Base-by-base conservation (phyloP, 768 basidiomycete genomes). In the Exsudoporus frostii region DNA sequence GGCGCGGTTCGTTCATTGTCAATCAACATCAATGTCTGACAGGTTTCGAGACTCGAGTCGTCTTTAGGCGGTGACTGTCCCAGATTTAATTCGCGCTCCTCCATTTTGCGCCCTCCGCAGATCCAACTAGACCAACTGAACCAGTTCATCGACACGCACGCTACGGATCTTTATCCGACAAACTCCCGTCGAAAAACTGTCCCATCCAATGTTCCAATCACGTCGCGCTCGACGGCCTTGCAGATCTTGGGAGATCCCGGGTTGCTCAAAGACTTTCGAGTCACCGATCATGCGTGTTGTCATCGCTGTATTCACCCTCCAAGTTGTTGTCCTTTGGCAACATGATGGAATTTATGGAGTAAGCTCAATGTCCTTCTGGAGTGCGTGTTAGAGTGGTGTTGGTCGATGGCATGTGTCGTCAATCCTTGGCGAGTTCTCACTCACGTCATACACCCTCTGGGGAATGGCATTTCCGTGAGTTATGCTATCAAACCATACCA, bases 1-100 rank as follows among this genome's bases (percentile, higher is more conserved):
- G 92, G 7, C 96, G 98, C 66, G 84, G 89, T n/a, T n/a, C n/a
- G 49, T 61, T 97, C 38, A 74, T 85, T 43, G 72, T 99, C 33
- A 79, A 88, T 55, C 79, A 80, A n/a, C 98, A 98, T 68, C 70
- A 93, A 54, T 88, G 97, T 7, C 80, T 99, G 13, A 87, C 91
- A 3, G 94, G 94, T 1, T 76, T 99, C 17, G 65, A 65, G 2
- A 79, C 94, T 8, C 85, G 90, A 41, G 72, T n/a, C n/a, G n/a
- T n/a, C n/a, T n/a, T n/a, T n/a, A n/a, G n/a, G n/a, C n/a, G n/a
- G n/a, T n/a, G n/a, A n/a, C n/a, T n/a, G n/a, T n/a, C n/a, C n/a
- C n/a, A n/a, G n/a, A n/a, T n/a, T n/a, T n/a, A n/a, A n/a, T n/a
- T n/a, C n/a, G n/a, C n/a, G n/a, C n/a, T 5, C 68, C 73, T 0